These are phyloP conservation scores for Suillus discolor DNA, from an alignment of 768 basidiomycete species.

Conservation along the genomic window DNA sequence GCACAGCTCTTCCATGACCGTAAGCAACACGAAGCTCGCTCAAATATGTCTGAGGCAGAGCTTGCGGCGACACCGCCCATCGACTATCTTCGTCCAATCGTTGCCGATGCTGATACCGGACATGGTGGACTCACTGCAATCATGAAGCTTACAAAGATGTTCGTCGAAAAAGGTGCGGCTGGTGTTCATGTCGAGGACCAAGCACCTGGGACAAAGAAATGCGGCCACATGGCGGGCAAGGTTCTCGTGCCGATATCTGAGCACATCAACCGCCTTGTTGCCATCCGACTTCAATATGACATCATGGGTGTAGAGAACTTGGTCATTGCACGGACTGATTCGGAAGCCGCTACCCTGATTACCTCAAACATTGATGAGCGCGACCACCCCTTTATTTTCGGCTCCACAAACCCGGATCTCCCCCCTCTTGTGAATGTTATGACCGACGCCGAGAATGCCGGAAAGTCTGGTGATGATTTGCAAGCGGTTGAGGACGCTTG, in stretches of 20 bases:
- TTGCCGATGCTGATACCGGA: constrained; percentile 98
- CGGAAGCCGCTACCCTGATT: constrained; percentile 96
- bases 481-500: constrained; percentile 91
- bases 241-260: constrained; percentile 97
- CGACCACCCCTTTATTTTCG: constrained; percentile 98
- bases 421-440: constrained; percentile 77
- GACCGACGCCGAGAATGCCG: constrained; percentile 80
- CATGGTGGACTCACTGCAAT: constrained; percentile 98
- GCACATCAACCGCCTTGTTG: constrained; percentile 97
- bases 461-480: constrained; percentile 77
- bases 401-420: constrained; percentile 76
- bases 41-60: constrained; percentile 67
- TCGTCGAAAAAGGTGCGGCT: constrained; percentile 97
- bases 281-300: constrained; percentile 96
- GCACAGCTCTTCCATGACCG: constrained; percentile 99
- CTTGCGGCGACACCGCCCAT: constrained; percentile 69
- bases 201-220: constrained; percentile 96
- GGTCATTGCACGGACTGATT: constrained; percentile 92
- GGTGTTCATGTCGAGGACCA: constrained; percentile 99
- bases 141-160: constrained; percentile 99
- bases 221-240: constrained; percentile 93
- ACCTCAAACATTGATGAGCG: constrained; percentile 95
- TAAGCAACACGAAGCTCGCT: constrained; percentile 86
- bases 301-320: constrained; percentile 98
- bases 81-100: constrained; percentile 92